Evolutionary conservation across 1,284 basidiomycete genomes (phyloP), one percentile per base, ranked within the genome.

Genomic region (Melampsora americana): DNA sequence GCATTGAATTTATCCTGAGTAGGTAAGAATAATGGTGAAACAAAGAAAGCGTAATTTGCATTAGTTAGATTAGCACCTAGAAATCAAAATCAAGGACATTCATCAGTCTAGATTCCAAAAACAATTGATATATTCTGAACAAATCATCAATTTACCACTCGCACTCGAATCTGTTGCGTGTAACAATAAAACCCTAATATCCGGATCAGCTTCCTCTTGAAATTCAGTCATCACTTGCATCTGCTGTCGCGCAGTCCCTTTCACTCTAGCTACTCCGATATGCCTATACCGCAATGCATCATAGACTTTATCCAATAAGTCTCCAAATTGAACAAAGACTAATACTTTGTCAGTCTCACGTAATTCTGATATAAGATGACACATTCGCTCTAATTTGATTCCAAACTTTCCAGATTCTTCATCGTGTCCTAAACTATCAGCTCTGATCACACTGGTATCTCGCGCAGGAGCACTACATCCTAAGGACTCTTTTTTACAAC

Each of bases 91-190:
- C 28, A 71, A 12, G 60, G 20, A 30, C 16, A 46, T 59, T 60
- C 16, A 32, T 28, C 26, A 65, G 62, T 65, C 23, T 23, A 12
- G 26, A 42, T 18, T 28, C 12, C n/a, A 65, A 42, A n/a, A 44
- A 44, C 11, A 44, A 11, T 14, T 39, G 12, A 44, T 44, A 44
- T 14, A 11, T 44, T 11, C n/a, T 71, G 7, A 11, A 46, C 50
- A 59, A 46, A 11, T 30, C 16, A 46, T 18, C 18, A 23, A 30
- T 78, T 92, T 89, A 67, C 94, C 94, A 67, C 92, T 92, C 1
- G 94, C 93, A 77, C 90, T 93, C 82, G 95, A 92, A 83, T 95
- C 93, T 87, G 92, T 93, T 78, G 95, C 90, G 80, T 92, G 93
- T 77, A 97, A 85, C 71, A 97, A 85, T 42, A 97, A 85, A 1